Evolutionary conservation across 2,329 filamentous ascomycete genomes (phyloP), one percentile per base, ranked within the genome.

Genomic region (Gnomoniopsis smithogilvyi): DNA sequence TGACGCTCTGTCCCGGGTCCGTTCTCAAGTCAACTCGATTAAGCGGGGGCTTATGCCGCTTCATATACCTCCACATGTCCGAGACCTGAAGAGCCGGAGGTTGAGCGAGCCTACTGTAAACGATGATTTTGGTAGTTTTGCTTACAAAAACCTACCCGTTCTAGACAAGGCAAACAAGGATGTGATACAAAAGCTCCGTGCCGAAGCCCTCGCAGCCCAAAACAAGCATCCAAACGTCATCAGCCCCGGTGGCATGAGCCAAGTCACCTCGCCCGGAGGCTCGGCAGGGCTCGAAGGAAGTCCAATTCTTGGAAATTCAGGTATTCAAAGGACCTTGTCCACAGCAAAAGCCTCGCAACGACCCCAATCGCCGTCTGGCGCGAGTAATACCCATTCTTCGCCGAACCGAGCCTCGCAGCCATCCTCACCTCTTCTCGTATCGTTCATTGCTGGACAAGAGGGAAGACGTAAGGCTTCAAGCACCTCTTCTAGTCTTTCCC

Each of bases 101-200:
- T 80, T 98, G 43, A 98, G 94, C 72, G 95, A 99, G 73, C 95
- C 95, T 1, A 87, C 94, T 17, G 84, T 86, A 34, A 83, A 88
- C 0, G 95, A 99, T 72, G 96, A 99, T 70, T 99, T 99, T 78
- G 95, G 95, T 34, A 92, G 86, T 63, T 99, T 99, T 73, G 86
- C 92, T 43, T 99, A 96, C 80, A 99, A 99, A 77, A 99, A 99
- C 67, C 77, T 99, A 51, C 93, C 94, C 0, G 94, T 98, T 21
- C 80, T 99, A 19, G 95, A 98, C 68, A 98, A 97, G 73, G 95
- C 95, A 56, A 99, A 99, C 75, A 99, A 99, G 71, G 95, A 99
- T 68, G 92, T 98, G 33, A 96, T 99, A 34, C 93, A 98, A 68
- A 98, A 98, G 72, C 80, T 99, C 59, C 88, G 93, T 12, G 92